phyloP scores from a whole-genome alignment of 306 rosid genomes.

The Citrullus colocynthis region DNA sequence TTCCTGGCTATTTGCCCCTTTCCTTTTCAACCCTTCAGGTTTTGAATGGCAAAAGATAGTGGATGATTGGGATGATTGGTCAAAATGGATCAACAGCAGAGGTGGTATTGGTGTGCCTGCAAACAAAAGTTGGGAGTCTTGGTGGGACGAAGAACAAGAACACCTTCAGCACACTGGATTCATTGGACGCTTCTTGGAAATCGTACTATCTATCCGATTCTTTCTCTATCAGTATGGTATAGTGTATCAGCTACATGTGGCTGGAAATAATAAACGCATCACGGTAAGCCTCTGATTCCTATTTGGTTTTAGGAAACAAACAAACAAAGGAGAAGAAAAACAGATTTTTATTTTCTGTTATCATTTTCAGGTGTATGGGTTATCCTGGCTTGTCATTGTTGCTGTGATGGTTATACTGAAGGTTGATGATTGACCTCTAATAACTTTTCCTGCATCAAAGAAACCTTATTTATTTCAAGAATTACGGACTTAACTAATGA shows the following conservation, averaged over 20 bases:
- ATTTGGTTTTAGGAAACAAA: background rate
- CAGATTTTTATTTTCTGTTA: background rate
- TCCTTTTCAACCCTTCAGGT: constrained; percentile 93
- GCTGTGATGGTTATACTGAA: constrained; percentile 74
- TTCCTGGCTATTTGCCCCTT: constrained; percentile 81
- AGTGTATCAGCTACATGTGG: constrained; percentile 70
- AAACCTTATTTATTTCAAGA: background rate
- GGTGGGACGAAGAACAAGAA: constrained; percentile 99
- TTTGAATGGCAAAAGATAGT: constrained; percentile 99
- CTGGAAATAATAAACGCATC: constrained; percentile 60
- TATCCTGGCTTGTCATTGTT: constrained; percentile 89
- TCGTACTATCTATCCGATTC: constrained; percentile 61
- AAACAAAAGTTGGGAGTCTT: constrained; percentile 94
- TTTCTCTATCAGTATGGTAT: constrained; percentile 84
- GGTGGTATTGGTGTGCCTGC: constrained; percentile 96
- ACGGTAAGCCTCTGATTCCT: constrained; percentile 31
- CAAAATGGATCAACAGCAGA: constrained; percentile 72
- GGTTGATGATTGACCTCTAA: constrained; percentile 30
- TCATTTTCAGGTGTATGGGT: constrained; percentile 63
- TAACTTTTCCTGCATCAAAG: constrained; percentile 6
- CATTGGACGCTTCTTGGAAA: constrained; percentile 61
- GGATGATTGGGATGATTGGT: constrained; percentile 98
- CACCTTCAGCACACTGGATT: constrained; percentile 67
- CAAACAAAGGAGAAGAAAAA: background rate
- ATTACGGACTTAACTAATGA: background rate